Evolutionary conservation across 805 yeast genomes (phyloP).

Genomic region (Nakazawaea populi): DNA sequence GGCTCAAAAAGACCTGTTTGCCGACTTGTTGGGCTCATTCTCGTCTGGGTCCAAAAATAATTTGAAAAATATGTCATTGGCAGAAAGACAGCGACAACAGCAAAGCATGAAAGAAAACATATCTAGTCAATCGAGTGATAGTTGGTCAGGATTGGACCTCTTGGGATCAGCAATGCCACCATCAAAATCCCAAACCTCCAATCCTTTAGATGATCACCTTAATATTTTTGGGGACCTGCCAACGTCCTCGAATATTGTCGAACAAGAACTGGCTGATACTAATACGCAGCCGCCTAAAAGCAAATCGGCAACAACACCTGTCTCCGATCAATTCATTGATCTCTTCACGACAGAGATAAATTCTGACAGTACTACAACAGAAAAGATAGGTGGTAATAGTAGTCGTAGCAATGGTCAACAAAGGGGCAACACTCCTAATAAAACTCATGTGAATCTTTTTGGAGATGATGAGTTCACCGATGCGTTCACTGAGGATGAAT

Average conservation of each 20-base stretch:
- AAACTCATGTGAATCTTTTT: neutral
- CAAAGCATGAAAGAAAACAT: neutral
- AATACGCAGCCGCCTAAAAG: neutral
- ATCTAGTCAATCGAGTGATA: constrained; percentile 6
- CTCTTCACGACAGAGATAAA: neutral
- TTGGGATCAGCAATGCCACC: constrained; percentile 18
- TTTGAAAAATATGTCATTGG: constrained; percentile 23
- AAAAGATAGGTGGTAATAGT: neutral
- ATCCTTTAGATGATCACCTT: neutral
- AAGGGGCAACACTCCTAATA: neutral
- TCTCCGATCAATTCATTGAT: constrained; percentile 4
- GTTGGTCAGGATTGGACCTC: constrained; percentile 34
- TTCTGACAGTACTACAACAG: constrained; percentile 2
- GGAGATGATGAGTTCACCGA: constrained; percentile 38
- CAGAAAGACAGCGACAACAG: constrained; percentile 26
- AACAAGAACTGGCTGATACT: neutral
- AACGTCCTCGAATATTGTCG: neutral
- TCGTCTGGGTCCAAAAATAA: constrained; percentile 18
- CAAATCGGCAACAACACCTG: neutral
- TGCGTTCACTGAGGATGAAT: constrained; percentile 19
- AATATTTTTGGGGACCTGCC: neutral
- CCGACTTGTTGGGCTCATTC: constrained; percentile 31
- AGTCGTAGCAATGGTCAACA: neutral
- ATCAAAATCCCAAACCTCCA: neutral
- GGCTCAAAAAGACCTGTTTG: constrained; percentile 32